Evolutionary conservation across 164 flowering plant species (phyloP), one percentile per base, ranked within the genome.

Genomic region (Kingdonia uniflora): DNA sequence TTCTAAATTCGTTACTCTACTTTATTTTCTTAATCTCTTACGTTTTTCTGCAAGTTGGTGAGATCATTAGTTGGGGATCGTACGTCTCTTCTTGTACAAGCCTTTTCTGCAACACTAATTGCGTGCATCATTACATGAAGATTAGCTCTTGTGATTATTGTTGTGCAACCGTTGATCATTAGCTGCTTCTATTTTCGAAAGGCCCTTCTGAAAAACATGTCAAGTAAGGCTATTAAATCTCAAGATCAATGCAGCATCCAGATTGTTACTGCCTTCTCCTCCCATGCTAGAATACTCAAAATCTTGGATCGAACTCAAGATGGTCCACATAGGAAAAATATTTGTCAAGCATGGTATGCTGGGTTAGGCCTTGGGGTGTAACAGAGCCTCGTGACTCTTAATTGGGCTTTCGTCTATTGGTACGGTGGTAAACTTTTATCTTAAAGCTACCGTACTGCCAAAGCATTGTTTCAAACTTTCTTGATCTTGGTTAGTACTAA

Each of bases 1-100:
- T n/a, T n/a, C n/a, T n/a, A n/a, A n/a, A n/a, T n/a, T n/a, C n/a
- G n/a, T n/a, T n/a, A n/a, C n/a, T n/a, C n/a, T n/a, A n/a, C n/a
- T n/a, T n/a, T n/a, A n/a, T n/a, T n/a, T n/a, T n/a, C n/a, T n/a
- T n/a, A n/a, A n/a, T n/a, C n/a, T n/a, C n/a, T n/a, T n/a, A n/a
- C n/a, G n/a, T n/a, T n/a, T n/a, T n/a, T n/a, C n/a, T 0, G 22
- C 40, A 45, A 41, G 60, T 68, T 83, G 90, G 87, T 82, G 65
- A 73, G 87, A 54, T 84, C 90, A 1, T 58, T 85, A 25, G 86
- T 85, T n/a, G 94, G 88, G 2, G 96, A 85, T 47, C 58, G 84
- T 19, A 72, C 70, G 72, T 72, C 94, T 2, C 78, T 87, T 0
- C 49, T 87, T 0, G 73, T 83, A n/a, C 95, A 82, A 55, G 76